A percentile compares a stretch with the other conserved stretches of the same genome.
Conservation (phyloP, 345 rosid genomes). For the Moricandia arvensis region DNA sequence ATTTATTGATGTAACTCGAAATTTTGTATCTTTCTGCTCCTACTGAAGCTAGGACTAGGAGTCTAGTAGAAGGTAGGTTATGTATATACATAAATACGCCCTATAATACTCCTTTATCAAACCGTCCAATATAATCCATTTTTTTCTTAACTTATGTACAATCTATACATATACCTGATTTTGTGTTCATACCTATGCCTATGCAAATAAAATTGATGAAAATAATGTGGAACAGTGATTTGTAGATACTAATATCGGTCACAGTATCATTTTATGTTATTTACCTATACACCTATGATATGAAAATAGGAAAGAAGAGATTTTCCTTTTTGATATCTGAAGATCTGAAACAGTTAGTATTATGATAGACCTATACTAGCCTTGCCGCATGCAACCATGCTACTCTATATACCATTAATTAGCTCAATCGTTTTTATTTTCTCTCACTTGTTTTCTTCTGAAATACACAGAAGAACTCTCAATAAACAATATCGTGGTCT, state of each 20-base stretch:
- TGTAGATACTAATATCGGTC: background rate
- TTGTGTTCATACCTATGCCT: background rate
- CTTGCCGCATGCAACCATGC: constrained; percentile 33
- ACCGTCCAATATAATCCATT: background rate
- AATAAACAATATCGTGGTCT: background rate
- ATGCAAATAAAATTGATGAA: background rate
- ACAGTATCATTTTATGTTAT: constrained; percentile 1
- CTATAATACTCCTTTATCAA: background rate
- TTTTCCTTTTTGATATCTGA: constrained; percentile 31
- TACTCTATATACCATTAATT: constrained; percentile 15
- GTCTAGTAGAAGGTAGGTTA: constrained; percentile 27
- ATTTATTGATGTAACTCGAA: constrained; percentile 30
- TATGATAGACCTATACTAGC: constrained; percentile 26
- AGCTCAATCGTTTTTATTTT: constrained; percentile 12
- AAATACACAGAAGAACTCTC: constrained; percentile 7
- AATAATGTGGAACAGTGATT: background rate
- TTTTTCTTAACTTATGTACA: background rate
- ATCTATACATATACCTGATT: background rate
- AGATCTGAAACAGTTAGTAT: constrained; percentile 21
- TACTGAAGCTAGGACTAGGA: constrained; percentile 29
- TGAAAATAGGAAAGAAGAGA: constrained; percentile 35
- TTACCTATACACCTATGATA: constrained; percentile 18
- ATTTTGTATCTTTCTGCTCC: constrained; percentile 33
- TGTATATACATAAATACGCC: background rate
- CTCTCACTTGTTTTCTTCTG: constrained; percentile 20